Evolutionary conservation across 257 asterid species (phyloP).

Genomic region (Nicotiana obtusifolia): DNA sequence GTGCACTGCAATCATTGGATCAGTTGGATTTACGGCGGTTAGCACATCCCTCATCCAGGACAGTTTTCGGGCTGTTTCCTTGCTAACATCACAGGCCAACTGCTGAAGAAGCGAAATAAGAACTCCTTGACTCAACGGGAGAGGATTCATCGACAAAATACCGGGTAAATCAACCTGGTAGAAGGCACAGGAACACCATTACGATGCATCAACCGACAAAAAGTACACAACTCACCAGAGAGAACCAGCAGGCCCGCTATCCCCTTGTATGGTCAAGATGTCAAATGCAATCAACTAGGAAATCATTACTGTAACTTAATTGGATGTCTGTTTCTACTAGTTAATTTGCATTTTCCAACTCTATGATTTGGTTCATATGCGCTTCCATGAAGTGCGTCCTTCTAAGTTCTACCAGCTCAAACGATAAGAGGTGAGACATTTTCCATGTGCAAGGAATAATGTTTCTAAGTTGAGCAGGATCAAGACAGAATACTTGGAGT

Average conservation of each 20-base stretch:
- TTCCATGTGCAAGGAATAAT: neutral
- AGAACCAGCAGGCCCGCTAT: no score
- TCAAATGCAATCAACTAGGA: neutral
- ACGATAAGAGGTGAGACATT: neutral
- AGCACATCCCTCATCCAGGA: slow-evolving; percentile 89
- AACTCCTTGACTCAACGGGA: slow-evolving; percentile 95
- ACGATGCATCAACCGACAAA: neutral
- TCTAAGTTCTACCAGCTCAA: neutral
- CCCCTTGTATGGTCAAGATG: neutral
- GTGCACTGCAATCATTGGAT: slow-evolving; percentile 67
- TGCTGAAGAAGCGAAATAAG: slow-evolving; percentile 90
- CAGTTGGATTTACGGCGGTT: slow-evolving; percentile 67
- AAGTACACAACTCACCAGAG: no score
- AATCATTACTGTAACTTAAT: neutral
- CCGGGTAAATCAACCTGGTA: slow-evolving; percentile 70
- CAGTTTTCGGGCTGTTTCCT: slow-evolving; percentile 59
- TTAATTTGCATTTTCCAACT: slow-evolving; percentile 3
- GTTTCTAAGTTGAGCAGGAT: no score
- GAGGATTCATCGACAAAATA: slow-evolving; percentile 59
- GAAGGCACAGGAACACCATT: neutral
- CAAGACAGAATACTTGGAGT: no score
- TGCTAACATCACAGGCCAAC: slow-evolving; percentile 70
- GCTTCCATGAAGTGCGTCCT: neutral
- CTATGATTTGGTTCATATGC: neutral
- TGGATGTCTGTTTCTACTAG: neutral